Conservation (phyloP, 768 basidiomycete species). For the Boletus subparvulus region DNA sequence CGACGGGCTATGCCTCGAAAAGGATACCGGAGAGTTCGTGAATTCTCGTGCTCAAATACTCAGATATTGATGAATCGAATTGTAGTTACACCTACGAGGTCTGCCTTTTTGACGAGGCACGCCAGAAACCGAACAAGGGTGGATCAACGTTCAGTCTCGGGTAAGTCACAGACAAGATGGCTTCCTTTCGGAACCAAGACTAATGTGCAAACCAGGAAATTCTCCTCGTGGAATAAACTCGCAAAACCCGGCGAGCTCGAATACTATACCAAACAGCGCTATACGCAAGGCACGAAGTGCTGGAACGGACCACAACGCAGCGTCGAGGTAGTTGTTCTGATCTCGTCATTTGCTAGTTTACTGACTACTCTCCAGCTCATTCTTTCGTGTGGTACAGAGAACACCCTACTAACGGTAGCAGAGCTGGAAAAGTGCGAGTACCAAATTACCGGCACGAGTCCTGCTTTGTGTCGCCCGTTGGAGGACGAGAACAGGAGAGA, state of each 20-base stretch:
- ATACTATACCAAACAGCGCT: conserved; percentile 81
- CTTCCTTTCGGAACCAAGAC: not conserved
- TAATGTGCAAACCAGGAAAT: conserved; percentile 49
- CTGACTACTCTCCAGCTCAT: conserved; percentile 53
- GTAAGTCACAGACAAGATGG: conserved; percentile 45
- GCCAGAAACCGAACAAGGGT: conserved; percentile 84
- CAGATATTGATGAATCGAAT: conserved; percentile 7
- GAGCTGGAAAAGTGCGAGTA: conserved; percentile 99
- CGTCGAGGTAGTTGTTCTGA: conserved; percentile 55
- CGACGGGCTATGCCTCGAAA: conserved; percentile 74
- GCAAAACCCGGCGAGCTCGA: conserved; percentile 59
- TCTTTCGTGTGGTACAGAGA: conserved; percentile 83
- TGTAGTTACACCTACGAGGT: conserved; percentile 90
- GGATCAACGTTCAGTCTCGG: conserved; percentile 78
- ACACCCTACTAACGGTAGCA: conserved; percentile 69
- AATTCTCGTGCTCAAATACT: not conserved
- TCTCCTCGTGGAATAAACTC: conserved; percentile 72
- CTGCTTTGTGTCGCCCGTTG: conserved; percentile 68
- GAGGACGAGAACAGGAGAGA: conserved; percentile 35
- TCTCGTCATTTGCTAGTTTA: not conserved
- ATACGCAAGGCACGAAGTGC: conserved; percentile 83
- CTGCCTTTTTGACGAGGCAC: conserved; percentile 86
- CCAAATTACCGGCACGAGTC: conserved; percentile 78
- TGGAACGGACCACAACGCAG: conserved; percentile 96
- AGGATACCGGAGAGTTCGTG: conserved; percentile 87